Conservation (phyloP, 192 early-diverging fungal genomes). For the Gigaspora rosea region DNA sequence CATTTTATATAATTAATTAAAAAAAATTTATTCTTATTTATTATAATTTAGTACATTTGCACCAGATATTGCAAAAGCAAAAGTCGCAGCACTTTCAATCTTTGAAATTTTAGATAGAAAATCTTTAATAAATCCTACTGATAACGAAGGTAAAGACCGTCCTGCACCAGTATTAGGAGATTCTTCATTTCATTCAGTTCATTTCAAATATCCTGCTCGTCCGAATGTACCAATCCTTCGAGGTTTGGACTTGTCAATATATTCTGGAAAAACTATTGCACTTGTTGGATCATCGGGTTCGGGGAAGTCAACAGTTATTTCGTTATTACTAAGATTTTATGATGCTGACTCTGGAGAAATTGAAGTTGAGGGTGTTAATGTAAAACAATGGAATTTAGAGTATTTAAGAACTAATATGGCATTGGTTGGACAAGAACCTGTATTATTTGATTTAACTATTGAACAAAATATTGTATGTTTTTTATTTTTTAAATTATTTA, state of each 20-base stretch:
- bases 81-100: conserved; percentile 66
- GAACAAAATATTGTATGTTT: conserved; percentile 70
- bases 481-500: too few relatives aligned
- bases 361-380: conserved; percentile 59
- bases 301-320: conserved; percentile 74
- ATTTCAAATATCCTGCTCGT: conserved; percentile 74
- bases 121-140: conserved; percentile 62
- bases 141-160: conserved; percentile 42
- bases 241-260: conserved; percentile 51
- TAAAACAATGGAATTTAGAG: conserved; percentile 60
- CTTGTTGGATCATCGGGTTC: conserved; percentile 85
- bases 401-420: conserved; percentile 72
- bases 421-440: conserved; percentile 89
- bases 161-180: conserved; percentile 46
- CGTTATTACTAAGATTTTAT: conserved; percentile 78
- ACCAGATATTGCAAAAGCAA: conserved; percentile 73
- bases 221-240: conserved; percentile 59
- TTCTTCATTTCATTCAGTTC: conserved; percentile 54
- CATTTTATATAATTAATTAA: neutral
- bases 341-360: conserved; percentile 65
- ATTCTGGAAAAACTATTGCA: conserved; percentile 75
- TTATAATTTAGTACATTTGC: conserved; percentile 53
- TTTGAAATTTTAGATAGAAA: conserved; percentile 70
- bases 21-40: neutral
- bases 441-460: conserved; percentile 84